phyloP scores from a whole-genome alignment of 176 grass and related monocot species.

The Ensete glaucum region DNA sequence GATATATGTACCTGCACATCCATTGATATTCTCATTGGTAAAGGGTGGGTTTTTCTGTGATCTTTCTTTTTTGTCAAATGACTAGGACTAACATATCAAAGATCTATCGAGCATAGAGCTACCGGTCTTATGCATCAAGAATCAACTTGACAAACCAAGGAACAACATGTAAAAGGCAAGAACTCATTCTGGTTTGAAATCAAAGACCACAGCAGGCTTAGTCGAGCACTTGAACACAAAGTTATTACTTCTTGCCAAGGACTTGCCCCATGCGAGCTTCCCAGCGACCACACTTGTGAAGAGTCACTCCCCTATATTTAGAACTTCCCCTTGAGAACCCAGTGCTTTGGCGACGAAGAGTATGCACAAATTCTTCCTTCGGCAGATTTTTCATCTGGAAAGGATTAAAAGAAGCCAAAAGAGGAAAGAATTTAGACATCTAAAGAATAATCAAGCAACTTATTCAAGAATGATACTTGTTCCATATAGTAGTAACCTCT shows the following conservation, averaged over 20 bases:
- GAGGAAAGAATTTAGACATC: background rate
- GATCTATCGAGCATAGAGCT: background rate
- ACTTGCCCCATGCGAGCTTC: slow-evolving; percentile 11
- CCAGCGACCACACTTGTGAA: slow-evolving; percentile 18
- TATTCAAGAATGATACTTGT: background rate
- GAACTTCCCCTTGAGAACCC: slow-evolving; percentile 11
- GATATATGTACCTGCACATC: slow-evolving; percentile 22
- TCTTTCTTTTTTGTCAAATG: background rate
- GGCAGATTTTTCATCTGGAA: background rate
- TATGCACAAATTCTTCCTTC: slow-evolving; percentile 19
- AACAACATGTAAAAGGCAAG: background rate
- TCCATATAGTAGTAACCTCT: background rate
- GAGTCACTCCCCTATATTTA: slow-evolving; percentile 12
- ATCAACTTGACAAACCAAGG: background rate
- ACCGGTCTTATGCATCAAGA: background rate
- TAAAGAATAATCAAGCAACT: background rate
- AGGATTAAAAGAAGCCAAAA: background rate
- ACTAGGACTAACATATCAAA: background rate
- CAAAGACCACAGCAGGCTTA: background rate
- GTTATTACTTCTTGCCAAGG: slow-evolving; percentile 14
- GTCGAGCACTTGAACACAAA: background rate
- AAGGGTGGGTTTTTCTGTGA: background rate
- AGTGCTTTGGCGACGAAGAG: slow-evolving; percentile 16
- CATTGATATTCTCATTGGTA: slow-evolving; percentile 4
- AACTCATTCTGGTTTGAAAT: background rate